Evolutionary conservation across 2,329 filamentous ascomycete genomes (phyloP), one percentile per base, ranked within the genome.

Genomic region (Colletotrichum filicis): DNA sequence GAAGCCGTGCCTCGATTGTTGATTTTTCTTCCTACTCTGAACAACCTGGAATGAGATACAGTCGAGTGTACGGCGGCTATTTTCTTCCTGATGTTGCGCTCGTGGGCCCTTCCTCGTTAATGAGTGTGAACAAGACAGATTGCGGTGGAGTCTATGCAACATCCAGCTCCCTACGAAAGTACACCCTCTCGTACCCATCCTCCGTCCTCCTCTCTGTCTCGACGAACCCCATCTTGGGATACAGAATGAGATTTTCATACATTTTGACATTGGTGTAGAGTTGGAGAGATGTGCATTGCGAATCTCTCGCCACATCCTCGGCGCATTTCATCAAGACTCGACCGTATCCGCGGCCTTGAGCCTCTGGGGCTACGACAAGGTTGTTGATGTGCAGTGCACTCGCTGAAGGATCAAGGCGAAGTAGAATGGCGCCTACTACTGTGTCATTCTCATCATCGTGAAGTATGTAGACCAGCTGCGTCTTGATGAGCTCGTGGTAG

Each of bases 171-270:
- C 79, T 83, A 0, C 79, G 77, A 66, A 80, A 84, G 63, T 80
- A 84, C 0, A 83, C 82, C 2, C 82, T 75, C 5, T 82, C 76
- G 56, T 79, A 83, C 0, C 82, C 82, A 14, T 78, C 76, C 16
- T 83, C 82, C 0, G 55, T 76, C 46, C 65, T 77, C 12, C 81
- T 74, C 9, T 63, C 82, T 2, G 73, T 78, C 71, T 84, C 80
- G 0, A 65, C n/a, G 24, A 82, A 84, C 0, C 82, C 82, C 77
- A 58, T 57, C 26, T 19, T 78, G 32, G 52, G 32, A 22, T 65
- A 65, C 4, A 79, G 57, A 0, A 81, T 62, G 26, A 84, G 76
- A 5, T 82, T 80, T 5, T 82, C 82, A 5, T 79, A 73, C 0
- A 78, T 72, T 8, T 57, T 63, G 16, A 59, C 59, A 7, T 70